These are phyloP conservation scores for Phlyctochytrium planicorne DNA, from an alignment of 192 early-diverging fungal genomes.

Conservation along the genomic window DNA sequence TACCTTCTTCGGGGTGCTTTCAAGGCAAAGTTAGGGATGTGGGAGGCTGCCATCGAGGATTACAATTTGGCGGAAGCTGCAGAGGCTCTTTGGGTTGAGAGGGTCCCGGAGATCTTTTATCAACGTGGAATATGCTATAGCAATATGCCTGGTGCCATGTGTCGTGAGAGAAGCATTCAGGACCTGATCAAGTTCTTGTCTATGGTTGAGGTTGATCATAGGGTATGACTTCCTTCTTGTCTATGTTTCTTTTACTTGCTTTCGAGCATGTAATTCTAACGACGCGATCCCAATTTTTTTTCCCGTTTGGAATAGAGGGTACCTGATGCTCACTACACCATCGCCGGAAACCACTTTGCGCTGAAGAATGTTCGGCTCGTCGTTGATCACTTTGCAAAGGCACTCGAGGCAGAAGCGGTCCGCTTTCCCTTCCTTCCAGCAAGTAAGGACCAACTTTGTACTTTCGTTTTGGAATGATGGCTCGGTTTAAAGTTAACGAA, in stretches of 20 bases:
- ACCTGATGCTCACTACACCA: constrained; percentile 36
- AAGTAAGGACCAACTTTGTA: constrained; percentile 16
- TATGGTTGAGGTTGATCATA: constrained; percentile 13
- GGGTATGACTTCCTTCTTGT: constrained; percentile 17
- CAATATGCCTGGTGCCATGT: constrained; percentile 23
- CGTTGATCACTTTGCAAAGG: constrained; percentile 31
- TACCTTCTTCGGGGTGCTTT: constrained; percentile 19
- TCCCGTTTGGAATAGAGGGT: constrained; percentile 29
- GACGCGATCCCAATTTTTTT: not conserved
- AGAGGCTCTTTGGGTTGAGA: constrained; percentile 10
- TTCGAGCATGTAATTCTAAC: not conserved
- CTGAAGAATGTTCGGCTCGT: constrained; percentile 24
- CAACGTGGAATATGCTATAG: constrained; percentile 29
- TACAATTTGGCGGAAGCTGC: constrained; percentile 14
- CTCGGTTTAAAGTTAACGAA: not conserved
- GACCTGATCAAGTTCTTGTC: constrained; percentile 21
- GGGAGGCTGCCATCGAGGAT: constrained; percentile 28
- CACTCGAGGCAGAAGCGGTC: constrained; percentile 24
- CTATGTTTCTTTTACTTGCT: constrained; percentile 12
- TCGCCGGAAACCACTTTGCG: constrained; percentile 26
- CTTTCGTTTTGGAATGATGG: not conserved
- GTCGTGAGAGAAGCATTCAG: constrained; percentile 15
- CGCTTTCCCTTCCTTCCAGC: constrained; percentile 28
- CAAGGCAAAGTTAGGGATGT: constrained; percentile 15
- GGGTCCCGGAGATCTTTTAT: constrained; percentile 28